These are phyloP conservation scores for Penicillium sp. DNA, from an alignment of 2,329 filamentous ascomycete genomes.

Conservation along the genomic window DNA sequence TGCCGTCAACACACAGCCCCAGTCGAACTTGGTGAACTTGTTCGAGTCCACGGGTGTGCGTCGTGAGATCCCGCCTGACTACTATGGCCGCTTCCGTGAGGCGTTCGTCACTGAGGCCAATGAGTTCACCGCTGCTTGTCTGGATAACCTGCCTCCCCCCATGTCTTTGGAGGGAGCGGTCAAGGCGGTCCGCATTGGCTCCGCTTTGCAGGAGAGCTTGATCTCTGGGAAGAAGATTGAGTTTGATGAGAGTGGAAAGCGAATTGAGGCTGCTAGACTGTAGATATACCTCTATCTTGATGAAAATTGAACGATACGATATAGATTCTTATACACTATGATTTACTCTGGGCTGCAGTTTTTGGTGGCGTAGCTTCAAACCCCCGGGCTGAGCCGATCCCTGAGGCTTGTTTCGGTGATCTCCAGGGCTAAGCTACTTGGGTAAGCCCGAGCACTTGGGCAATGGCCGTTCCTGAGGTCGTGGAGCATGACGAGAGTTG, in stretches of 20 bases:
- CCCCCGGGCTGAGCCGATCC: too few species aligned
- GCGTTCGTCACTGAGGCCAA: constrained; percentile 65
- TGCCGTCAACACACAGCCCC: constrained; percentile 60
- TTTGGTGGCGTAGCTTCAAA: too few species aligned
- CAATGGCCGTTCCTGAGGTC: not conserved
- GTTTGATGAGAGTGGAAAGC: constrained; percentile 41
- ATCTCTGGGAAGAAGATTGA: constrained; percentile 14
- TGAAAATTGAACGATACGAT: not conserved
- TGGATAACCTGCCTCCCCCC: constrained; percentile 58
- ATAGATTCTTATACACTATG: not conserved
- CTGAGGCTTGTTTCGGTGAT: too few species aligned
- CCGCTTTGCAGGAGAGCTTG: constrained; percentile 57
- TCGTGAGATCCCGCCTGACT: constrained; percentile 60
- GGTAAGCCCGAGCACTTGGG: too few species aligned
- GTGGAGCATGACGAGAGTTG: not conserved
- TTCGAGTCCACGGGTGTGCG: constrained; percentile 56
- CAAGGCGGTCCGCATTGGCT: constrained; percentile 58
- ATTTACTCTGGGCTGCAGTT: not conserved
- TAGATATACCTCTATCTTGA: not conserved
- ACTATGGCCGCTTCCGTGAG: constrained; percentile 63
- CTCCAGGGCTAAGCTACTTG: too few species aligned
- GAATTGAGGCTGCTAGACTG: not conserved
- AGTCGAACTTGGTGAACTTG: constrained; percentile 56
- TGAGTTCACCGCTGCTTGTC: constrained; percentile 60
- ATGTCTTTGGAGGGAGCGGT: constrained; percentile 60